phyloP scores from a whole-genome alignment of 257 asterid genomes.

The Scutellaria barbata region DNA sequence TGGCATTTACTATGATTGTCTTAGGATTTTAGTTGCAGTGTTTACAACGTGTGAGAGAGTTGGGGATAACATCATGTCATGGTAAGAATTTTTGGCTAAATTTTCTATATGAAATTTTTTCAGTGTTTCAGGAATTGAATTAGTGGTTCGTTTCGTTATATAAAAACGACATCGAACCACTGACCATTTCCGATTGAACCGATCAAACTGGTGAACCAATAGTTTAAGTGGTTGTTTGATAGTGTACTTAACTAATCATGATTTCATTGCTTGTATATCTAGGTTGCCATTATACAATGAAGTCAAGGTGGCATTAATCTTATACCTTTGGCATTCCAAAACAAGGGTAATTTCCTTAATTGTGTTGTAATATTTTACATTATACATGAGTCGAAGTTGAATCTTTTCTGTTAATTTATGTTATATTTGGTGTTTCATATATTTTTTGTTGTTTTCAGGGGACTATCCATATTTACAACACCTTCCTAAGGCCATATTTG shows the following conservation, averaged over 20 bases:
- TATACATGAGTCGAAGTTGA: background rate
- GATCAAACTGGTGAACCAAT: too few species aligned
- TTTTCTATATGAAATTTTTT: background rate
- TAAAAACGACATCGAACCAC: too few species aligned
- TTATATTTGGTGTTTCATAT: background rate
- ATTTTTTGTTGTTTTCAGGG: conserved; percentile 42
- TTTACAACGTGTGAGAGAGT: conserved; percentile 55
- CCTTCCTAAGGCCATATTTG: conserved; percentile 46
- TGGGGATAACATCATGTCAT: conserved; percentile 49
- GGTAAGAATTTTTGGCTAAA: conserved; percentile 39
- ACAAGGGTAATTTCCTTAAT: conserved; percentile 46
- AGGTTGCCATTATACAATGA: conserved; percentile 69
- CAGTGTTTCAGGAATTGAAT: too few species aligned
- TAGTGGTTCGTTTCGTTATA: too few species aligned
- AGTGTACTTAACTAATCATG: too few species aligned
- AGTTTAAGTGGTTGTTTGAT: too few species aligned
- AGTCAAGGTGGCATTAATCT: conserved; percentile 59
- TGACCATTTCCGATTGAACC: too few species aligned
- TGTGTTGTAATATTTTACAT: background rate
- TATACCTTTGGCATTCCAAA: conserved; percentile 65
- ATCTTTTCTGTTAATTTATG: too few species aligned
- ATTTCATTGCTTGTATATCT: background rate
- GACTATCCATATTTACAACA: conserved; percentile 43
- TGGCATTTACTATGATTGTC: background rate
- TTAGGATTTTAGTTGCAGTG: conserved; percentile 57